Percentiles rank a stretch among this genome's conserved stretches.
phyloP scores from a whole-genome alignment of 345 rosid genomes.

The Nasturtium officinale region DNA sequence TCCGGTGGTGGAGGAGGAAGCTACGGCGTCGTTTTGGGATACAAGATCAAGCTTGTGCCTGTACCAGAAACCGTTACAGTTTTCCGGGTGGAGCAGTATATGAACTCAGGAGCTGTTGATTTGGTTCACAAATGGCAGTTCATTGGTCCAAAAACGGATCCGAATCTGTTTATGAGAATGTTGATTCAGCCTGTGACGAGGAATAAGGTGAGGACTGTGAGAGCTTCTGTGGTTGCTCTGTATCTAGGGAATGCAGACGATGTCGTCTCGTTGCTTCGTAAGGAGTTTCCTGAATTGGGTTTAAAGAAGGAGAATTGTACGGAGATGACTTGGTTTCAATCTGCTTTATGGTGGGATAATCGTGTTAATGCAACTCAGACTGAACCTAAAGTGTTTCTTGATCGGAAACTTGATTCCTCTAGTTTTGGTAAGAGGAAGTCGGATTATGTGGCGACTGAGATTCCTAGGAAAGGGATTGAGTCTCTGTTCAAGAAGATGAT shows the following conservation, averaged over 20 bases:
- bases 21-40: constrained; percentile 56
- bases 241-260: constrained; percentile 49
- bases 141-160: constrained; percentile 54
- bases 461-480: constrained; percentile 40
- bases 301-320: constrained; percentile 46
- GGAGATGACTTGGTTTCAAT: constrained; percentile 66
- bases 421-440: constrained; percentile 63
- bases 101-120: constrained; percentile 49
- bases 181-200: constrained; percentile 57
- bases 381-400: constrained; percentile 48
- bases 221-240: constrained; percentile 47
- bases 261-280: constrained; percentile 44
- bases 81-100: constrained; percentile 44
- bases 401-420: constrained; percentile 40
- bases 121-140: constrained; percentile 54
- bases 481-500: constrained; percentile 58
- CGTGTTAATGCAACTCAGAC: constrained; percentile 35
- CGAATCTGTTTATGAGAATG: constrained; percentile 66
- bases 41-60: constrained; percentile 55
- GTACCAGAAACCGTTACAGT: constrained; percentile 60
- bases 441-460: constrained; percentile 56
- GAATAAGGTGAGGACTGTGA: constrained; percentile 46
- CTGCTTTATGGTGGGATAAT: constrained; percentile 58
- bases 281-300: constrained; percentile 59
- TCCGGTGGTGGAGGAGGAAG: constrained; percentile 68